A percentile compares a stretch with the other conserved stretches of the same genome.
These are phyloP conservation scores for Starmerella apis DNA, from an alignment of 805 yeast genomes.

Conservation along the genomic window DNA sequence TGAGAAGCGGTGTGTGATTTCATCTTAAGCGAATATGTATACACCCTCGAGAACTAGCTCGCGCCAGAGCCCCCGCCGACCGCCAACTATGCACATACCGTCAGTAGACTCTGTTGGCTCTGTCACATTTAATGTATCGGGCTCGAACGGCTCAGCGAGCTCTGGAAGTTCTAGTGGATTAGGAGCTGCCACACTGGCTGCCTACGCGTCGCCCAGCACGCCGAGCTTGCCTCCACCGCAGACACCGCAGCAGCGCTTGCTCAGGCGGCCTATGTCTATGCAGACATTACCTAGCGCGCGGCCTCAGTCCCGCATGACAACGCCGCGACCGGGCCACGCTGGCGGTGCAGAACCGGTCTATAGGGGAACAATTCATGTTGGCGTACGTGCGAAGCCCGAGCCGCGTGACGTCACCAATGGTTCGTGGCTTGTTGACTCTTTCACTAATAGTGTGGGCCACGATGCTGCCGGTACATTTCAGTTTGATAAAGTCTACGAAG, in stretches of 20 bases:
- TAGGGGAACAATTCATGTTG: constrained; percentile 63
- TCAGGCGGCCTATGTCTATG: constrained; percentile 25
- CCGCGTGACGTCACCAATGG: neutral
- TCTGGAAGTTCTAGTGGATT: neutral
- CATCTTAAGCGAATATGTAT: constrained; percentile 7
- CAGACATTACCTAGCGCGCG: constrained; percentile 19
- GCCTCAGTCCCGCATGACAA: constrained; percentile 14
- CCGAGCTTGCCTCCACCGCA: constrained; percentile 11
- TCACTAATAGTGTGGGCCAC: constrained; percentile 16
- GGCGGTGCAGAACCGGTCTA: constrained; percentile 31
- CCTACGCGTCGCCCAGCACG: constrained; percentile 5
- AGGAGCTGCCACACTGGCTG: constrained; percentile 3
- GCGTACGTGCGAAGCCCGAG: constrained; percentile 65
- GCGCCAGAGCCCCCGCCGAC: constrained; percentile 7
- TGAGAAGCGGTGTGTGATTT: neutral
- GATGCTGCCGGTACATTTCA: constrained; percentile 47
- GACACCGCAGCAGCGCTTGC: constrained; percentile 19
- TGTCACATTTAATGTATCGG: neutral
- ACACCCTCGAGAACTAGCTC: constrained; percentile 14
- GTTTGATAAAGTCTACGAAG: constrained; percentile 71
- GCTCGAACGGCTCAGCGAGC: neutral
- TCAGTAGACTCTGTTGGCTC: constrained; percentile 2
- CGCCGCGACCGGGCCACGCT: constrained; percentile 13
- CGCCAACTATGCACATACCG: constrained; percentile 15
- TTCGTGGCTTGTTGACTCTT: constrained; percentile 13